Percentiles rank a stretch among this genome's conserved stretches.
phyloP scores from a whole-genome alignment of 179 eudicot genomes.

The Carnegiea gigantea region DNA sequence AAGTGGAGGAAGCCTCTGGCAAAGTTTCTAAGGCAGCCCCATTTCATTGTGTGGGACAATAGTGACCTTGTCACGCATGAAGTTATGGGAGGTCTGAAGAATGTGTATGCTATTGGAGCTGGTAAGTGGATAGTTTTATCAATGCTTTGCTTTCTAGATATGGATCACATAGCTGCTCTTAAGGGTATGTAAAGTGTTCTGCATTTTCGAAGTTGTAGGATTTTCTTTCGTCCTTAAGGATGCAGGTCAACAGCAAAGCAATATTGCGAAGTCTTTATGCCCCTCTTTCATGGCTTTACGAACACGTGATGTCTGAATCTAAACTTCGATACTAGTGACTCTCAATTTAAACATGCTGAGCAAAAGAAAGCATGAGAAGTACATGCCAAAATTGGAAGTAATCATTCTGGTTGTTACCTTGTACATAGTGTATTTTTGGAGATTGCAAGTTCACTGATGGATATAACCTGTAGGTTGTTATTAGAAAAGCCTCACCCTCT shows the following conservation, averaged over 20 bases:
- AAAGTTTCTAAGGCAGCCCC: conserved; percentile 83
- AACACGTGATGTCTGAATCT: too few relatives aligned
- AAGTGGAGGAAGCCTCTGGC: conserved; percentile 93
- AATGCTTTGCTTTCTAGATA: background rate
- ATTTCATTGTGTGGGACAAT: conserved; percentile 94
- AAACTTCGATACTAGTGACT: background rate
- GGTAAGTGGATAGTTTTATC: conserved; percentile 40
- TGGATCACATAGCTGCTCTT: background rate
- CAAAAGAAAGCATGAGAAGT: background rate
- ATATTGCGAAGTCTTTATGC: too few relatives aligned
- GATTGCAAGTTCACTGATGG: too few relatives aligned
- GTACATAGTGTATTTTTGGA: too few relatives aligned
- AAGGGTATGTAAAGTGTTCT: too few relatives aligned
- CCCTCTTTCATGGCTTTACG: background rate
- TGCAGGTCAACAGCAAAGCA: too few relatives aligned
- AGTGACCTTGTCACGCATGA: conserved; percentile 96
- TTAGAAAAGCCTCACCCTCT: too few relatives aligned
- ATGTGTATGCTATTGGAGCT: conserved; percentile 96
- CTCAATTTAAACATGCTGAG: background rate
- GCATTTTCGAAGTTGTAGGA: too few relatives aligned
- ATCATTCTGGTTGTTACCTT: background rate
- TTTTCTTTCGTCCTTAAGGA: too few relatives aligned
- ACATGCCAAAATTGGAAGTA: background rate
- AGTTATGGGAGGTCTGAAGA: conserved; percentile 97
- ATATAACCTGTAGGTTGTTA: too few relatives aligned